phyloP scores from a whole-genome alignment of 805 yeast genomes.

The Dipodascus geniculatus region DNA sequence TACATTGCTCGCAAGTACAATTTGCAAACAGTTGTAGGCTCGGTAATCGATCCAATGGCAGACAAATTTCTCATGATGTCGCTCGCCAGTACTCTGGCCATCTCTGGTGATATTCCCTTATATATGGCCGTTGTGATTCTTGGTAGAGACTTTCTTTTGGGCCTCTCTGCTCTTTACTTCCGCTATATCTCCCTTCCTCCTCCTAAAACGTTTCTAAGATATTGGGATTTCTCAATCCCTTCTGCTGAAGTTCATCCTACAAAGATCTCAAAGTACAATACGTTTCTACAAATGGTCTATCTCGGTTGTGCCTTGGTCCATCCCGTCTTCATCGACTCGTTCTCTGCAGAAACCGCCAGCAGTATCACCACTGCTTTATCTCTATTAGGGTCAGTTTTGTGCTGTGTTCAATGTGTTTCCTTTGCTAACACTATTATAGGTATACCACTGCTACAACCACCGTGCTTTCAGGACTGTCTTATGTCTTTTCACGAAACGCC shows the following conservation, averaged over 20 bases:
- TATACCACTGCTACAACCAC: constrained; percentile 61
- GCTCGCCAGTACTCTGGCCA: constrained; percentile 66
- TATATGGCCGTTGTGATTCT: constrained; percentile 49
- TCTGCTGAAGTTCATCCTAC: constrained; percentile 87
- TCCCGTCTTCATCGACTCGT: constrained; percentile 35
- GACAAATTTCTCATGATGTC: constrained; percentile 85
- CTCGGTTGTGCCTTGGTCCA: constrained; percentile 51
- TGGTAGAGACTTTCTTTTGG: constrained; percentile 73
- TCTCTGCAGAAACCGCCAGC: constrained; percentile 15
- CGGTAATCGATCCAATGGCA: constrained; percentile 90
- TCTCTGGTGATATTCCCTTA: constrained; percentile 55
- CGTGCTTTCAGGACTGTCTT: constrained; percentile 63
- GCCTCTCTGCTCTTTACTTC: constrained; percentile 56
- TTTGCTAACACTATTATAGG: not conserved
- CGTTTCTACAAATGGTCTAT: constrained; percentile 86
- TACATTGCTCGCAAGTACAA: constrained; percentile 74
- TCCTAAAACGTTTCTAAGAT: constrained; percentile 62
- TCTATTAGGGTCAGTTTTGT: constrained; percentile 18
- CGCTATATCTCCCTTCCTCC: constrained; percentile 63
- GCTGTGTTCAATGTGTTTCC: not conserved
- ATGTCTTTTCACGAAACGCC: constrained; percentile 58
- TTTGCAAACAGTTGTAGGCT: constrained; percentile 71
- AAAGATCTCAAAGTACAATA: constrained; percentile 73
- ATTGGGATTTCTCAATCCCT: constrained; percentile 67
- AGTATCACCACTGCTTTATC: constrained; percentile 19